Evolutionary conservation across 805 yeast genomes (phyloP).

Genomic region (Blastobotrys attinorum): DNA sequence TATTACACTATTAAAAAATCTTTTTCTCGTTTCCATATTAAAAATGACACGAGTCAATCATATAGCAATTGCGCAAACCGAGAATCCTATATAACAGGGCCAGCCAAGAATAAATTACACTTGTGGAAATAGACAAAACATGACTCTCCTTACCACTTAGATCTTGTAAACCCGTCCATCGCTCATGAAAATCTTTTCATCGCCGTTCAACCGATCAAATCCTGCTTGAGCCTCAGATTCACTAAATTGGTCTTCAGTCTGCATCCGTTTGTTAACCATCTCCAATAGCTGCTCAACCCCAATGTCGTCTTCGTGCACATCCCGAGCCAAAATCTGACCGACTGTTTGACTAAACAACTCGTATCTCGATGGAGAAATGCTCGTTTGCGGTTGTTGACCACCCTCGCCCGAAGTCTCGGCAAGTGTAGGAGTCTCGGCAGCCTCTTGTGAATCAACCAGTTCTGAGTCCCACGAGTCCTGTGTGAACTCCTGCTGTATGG

Average conservation of each 20-base stretch:
- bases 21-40: no score
- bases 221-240: conserved; percentile 33
- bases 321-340: conserved; percentile 38
- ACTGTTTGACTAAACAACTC: conserved; percentile 39
- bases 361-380: conserved; percentile 44
- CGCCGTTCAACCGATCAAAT: conserved; percentile 27
- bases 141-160: no score
- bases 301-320: conserved; percentile 40
- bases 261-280: conserved; percentile 37
- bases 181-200: conserved; percentile 31
- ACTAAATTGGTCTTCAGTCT: conserved; percentile 32
- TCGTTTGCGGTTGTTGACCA: conserved; percentile 20
- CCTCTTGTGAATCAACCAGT: conserved; percentile 4
- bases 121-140: no score
- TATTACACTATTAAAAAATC: no score
- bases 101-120: no score
- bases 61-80: no score
- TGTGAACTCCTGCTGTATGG: conserved; percentile 1
- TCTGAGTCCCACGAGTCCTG: conserved; percentile 18
- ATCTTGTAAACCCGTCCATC: conserved; percentile 27
- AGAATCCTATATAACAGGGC: no score
- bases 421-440: no score
- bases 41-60: no score
- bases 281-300: conserved; percentile 32
- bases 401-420: background rate